Evolutionary conservation across 2,329 filamentous ascomycete species (phyloP).

Genomic region (Aschersonia sp.): DNA sequence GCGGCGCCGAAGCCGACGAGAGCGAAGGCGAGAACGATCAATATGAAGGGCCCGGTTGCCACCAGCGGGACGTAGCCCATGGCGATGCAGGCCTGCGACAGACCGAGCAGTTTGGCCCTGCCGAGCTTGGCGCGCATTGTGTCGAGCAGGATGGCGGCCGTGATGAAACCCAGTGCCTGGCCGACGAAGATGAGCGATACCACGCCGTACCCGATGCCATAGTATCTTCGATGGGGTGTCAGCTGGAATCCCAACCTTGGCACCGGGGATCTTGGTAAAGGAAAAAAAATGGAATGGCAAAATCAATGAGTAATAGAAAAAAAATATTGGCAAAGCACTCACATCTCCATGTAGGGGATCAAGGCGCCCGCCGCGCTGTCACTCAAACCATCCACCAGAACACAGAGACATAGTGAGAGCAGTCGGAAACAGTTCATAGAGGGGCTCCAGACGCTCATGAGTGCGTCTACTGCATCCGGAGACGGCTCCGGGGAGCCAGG

Average conservation of each 20-base stretch:
- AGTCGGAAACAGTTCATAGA: slow-evolving; percentile 60
- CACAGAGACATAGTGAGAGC: slow-evolving; percentile 47
- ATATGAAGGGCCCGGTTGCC: slow-evolving; percentile 54
- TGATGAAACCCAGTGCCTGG: slow-evolving; percentile 63
- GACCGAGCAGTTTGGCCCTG: slow-evolving; percentile 46
- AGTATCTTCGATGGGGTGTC: slow-evolving; percentile 29
- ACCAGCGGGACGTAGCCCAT: slow-evolving; percentile 52
- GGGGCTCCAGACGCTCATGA: slow-evolving; percentile 44
- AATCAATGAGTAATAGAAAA: neutral
- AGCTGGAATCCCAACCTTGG: neutral
- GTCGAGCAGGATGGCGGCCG: slow-evolving; percentile 57
- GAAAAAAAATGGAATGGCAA: neutral
- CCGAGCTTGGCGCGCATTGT: slow-evolving; percentile 47
- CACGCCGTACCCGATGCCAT: slow-evolving; percentile 60
- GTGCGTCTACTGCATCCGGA: slow-evolving; percentile 25
- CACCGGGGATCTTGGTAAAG: neutral
- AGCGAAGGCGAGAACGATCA: slow-evolving; percentile 55
- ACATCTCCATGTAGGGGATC: slow-evolving; percentile 66
- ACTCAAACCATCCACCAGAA: slow-evolving; percentile 56
- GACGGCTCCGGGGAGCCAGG: slow-evolving; percentile 27
- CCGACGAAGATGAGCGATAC: slow-evolving; percentile 74
- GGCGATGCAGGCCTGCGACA: slow-evolving; percentile 41
- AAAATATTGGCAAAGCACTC: slow-evolving; percentile 7
- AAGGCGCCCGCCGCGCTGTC: slow-evolving; percentile 66
- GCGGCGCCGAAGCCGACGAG: slow-evolving; percentile 47